Conservation (phyloP, 2,329 filamentous ascomycete genomes). For the Fusarium sp. region DNA sequence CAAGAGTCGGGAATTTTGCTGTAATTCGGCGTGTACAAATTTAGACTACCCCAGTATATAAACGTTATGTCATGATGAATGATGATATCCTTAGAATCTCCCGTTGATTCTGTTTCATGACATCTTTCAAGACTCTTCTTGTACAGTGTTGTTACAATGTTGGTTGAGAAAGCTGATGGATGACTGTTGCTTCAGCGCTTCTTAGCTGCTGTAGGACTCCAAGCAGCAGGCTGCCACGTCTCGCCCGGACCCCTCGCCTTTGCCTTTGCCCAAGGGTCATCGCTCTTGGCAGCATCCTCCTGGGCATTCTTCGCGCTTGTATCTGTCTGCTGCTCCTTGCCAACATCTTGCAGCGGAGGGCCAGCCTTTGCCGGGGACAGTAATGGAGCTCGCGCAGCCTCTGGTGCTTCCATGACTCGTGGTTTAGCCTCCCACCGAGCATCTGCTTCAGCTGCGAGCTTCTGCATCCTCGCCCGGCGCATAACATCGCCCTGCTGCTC, state of each 20-base stretch:
- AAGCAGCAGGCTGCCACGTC: constrained; percentile 72
- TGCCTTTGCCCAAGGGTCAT: constrained; percentile 68
- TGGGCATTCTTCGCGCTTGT: constrained; percentile 5
- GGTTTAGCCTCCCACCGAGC: constrained; percentile 70
- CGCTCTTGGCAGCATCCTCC: constrained; percentile 28
- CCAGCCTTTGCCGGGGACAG: constrained; percentile 19
- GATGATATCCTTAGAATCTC: constrained; percentile 26
- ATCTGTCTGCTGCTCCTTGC: constrained; percentile 9
- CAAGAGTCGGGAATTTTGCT: background rate
- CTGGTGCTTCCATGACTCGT: constrained; percentile 54
- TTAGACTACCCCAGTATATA: constrained; percentile 38
- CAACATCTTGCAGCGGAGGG: constrained; percentile 9
- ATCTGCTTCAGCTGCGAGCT: constrained; percentile 68
- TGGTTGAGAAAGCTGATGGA: background rate
- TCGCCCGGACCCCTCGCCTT: constrained; percentile 62
- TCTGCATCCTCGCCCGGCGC: constrained; percentile 62
- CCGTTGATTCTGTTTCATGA: background rate
- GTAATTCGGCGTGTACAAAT: constrained; percentile 32
- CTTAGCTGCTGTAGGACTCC: constrained; percentile 60
- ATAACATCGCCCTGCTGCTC: constrained; percentile 65
- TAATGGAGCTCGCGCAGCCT: constrained; percentile 31
- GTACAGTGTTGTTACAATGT: constrained; percentile 30
- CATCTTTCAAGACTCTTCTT: constrained; percentile 1
- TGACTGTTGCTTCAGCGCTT: constrained; percentile 40
- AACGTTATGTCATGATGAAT: constrained; percentile 39